Base-by-base conservation (phyloP, 2,329 filamentous ascomycete genomes). In the Scorias spongiosa region DNA sequence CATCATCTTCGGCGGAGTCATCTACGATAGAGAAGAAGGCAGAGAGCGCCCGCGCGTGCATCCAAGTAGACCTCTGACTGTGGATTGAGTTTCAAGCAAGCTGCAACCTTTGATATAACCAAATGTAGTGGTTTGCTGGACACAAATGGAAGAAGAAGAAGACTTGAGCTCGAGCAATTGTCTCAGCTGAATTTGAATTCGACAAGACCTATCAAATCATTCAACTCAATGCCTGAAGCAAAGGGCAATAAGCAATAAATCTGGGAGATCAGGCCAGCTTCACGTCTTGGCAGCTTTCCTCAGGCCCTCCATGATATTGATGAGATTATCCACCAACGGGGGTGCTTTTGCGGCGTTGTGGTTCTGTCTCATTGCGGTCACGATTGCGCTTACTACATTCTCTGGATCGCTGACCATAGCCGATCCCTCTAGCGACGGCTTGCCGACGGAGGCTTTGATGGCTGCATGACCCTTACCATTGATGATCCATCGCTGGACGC, bases 271-370 rank as follows among this genome's bases (percentile, higher is more conserved):
- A 26, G 20, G 20, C 20, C 7, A 9, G 32, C n/a, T 15, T 54
- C 48, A 56, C n/a, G 54, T 59, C 50, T 52, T 50, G 11, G 54
- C 52, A 10, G 54, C 57, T 41, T 58, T 60, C 26, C 57, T 42
- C 42, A 83, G 58, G 49, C 78, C 76, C 48, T 71, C 71, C 52
- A 84, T 72, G 50, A 84, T 60, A 39, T 76, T 69, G 39, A 77
- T 72, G 40, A 84, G 57, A 48, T 83, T 84, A 51, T 81, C 78
- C 1, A 83, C 78, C 39, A 85, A 67, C 1, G 78, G 72, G 10
- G 80, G 75, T 46, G 60, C 57, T 46, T 54, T 51, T 20, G 54
- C 53, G 29, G 56, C 53, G 39, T 56, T 48, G 70, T 76, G 57
- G 49, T 79, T 78, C 34, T 64, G 59, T 29, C 66, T 62, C 48